phyloP scores from a whole-genome alignment of 2,329 filamentous ascomycete species.

The Zymoseptoria brevis region DNA sequence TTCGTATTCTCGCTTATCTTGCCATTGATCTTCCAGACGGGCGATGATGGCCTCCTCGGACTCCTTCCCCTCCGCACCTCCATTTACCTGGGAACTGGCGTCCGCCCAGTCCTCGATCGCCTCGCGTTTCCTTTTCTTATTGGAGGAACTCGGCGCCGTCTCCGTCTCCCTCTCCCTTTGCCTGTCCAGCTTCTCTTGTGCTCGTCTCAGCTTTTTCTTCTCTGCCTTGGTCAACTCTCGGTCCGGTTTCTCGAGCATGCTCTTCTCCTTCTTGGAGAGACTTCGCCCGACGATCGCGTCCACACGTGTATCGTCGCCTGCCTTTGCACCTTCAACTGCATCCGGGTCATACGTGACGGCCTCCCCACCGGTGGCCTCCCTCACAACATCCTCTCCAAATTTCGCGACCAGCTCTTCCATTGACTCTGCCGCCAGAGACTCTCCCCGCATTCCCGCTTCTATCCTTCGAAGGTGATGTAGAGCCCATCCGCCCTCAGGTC shows the following conservation, averaged over 20 bases:
- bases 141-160: not conserved
- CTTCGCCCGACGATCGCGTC: slow-evolving; percentile 15
- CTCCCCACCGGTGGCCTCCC: slow-evolving; percentile 12
- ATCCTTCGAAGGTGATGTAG: slow-evolving; percentile 48
- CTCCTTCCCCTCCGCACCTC: not conserved
- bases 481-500: slow-evolving; percentile 40
- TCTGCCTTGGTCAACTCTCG: slow-evolving; percentile 5
- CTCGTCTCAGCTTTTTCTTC: slow-evolving; percentile 10
- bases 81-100: not conserved
- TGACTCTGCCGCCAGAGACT: slow-evolving; percentile 39
- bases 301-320: slow-evolving; percentile 21
- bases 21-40: slow-evolving; percentile 27
- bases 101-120: not conserved
- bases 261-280: slow-evolving; percentile 5
- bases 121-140: not conserved
- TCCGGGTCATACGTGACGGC: slow-evolving; percentile 7
- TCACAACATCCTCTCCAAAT: slow-evolving; percentile 30
- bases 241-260: slow-evolving; percentile 6
- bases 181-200: slow-evolving; percentile 8
- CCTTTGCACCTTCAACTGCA: slow-evolving; percentile 15
- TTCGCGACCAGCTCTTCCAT: slow-evolving; percentile 30
- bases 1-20: slow-evolving; percentile 39
- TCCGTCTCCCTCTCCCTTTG: not conserved
- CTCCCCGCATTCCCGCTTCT: slow-evolving; percentile 45
- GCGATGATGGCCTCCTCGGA: not conserved